phyloP scores from a whole-genome alignment of 352 stramenopile genomes.

The Thraustotheca clavata region DNA sequence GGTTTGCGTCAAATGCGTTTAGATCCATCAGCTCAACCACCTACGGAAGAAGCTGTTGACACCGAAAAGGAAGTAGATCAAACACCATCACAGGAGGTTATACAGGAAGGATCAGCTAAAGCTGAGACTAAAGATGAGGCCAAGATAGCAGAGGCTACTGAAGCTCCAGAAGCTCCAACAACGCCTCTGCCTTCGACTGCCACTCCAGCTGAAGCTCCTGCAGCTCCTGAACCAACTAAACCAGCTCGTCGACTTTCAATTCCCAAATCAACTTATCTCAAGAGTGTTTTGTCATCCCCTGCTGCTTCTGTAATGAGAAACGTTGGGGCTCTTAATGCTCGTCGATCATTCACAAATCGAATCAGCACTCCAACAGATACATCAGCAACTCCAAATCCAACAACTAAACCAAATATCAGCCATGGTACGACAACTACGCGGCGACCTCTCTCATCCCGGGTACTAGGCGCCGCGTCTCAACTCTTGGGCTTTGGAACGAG shows the following conservation, averaged over 20 bases:
- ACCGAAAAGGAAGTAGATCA: not conserved
- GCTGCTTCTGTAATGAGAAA: conserved; percentile 24
- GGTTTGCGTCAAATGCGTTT: not conserved
- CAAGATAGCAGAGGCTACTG: conserved; percentile 9
- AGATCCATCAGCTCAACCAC: too few species aligned
- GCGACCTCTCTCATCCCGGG: not conserved
- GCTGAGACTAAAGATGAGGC: conserved; percentile 32
- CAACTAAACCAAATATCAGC: conserved; percentile 21
- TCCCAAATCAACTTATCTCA: conserved; percentile 74
- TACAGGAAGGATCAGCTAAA: not conserved
- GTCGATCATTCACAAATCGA: conserved; percentile 38
- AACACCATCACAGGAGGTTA: not conserved
- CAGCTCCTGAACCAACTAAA: conserved; percentile 28
- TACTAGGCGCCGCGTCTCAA: not conserved
- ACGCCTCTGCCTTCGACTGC: conserved; percentile 19
- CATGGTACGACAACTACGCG: not conserved
- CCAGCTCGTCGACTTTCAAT: conserved; percentile 26
- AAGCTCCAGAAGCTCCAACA: conserved; percentile 3
- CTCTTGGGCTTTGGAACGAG: conserved; percentile 16
- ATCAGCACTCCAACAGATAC: conserved; percentile 25
- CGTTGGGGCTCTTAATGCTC: conserved; percentile 34
- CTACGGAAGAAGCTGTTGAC: not conserved
- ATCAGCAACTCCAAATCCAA: conserved; percentile 7
- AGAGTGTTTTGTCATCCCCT: conserved; percentile 75
- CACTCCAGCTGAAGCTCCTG: conserved; percentile 22